These are phyloP conservation scores for Zancudomyces culisetae DNA, from an alignment of 371 early-diverging fungal genomes.

Conservation along the genomic window DNA sequence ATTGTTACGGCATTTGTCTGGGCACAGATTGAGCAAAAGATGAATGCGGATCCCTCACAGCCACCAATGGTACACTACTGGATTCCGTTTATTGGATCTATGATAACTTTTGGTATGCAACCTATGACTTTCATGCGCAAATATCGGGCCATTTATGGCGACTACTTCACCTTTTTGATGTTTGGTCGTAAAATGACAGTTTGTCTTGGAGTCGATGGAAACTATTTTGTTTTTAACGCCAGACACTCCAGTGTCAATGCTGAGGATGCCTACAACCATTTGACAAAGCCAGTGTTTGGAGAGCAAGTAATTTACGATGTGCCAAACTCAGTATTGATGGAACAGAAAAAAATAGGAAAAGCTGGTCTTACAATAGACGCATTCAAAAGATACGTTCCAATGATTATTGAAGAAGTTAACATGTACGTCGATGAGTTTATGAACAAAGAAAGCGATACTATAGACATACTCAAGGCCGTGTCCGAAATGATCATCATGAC, in stretches of 20 bases:
- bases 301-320: constrained; percentile 92
- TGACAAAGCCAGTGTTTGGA: constrained; percentile 93
- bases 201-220: constrained; percentile 79
- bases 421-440: constrained; percentile 49
- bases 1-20: constrained; percentile 12
- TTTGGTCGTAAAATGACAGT: constrained; percentile 78
- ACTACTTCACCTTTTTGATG: constrained; percentile 83
- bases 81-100: constrained; percentile 81
- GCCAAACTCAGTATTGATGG: constrained; percentile 80
- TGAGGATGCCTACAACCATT: constrained; percentile 79
- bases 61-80: constrained; percentile 74
- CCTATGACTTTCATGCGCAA: constrained; percentile 71
- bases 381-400: constrained; percentile 71
- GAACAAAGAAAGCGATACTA: constrained; percentile 25
- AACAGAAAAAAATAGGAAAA: constrained; percentile 94
- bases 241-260: constrained; percentile 74
- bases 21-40: constrained; percentile 23
- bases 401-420: constrained; percentile 63
- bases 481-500: constrained; percentile 85
- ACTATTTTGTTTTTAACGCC: constrained; percentile 88
- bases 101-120: constrained; percentile 69
- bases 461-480: constrained; percentile 63
- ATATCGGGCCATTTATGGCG: constrained; percentile 54
- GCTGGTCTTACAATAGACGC: constrained; percentile 69
- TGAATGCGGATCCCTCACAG: constrained; percentile 30